Base-by-base conservation (phyloP, 2,329 filamentous ascomycete genomes). In the Westerdykella ornata region DNA sequence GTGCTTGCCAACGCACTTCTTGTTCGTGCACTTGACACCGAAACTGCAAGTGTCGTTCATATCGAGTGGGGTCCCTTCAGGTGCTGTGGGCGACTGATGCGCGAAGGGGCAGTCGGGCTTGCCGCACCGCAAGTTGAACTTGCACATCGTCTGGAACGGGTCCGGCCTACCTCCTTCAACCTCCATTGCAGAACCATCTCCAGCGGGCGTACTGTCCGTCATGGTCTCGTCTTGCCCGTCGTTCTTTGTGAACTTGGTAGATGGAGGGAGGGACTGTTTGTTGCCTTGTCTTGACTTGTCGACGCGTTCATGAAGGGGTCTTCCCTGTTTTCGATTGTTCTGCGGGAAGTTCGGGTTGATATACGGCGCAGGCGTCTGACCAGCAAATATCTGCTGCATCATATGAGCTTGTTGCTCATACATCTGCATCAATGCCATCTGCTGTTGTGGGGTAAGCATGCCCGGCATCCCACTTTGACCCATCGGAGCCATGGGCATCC, bases 11-110 rank as follows among this genome's bases (percentile, higher is more conserved):
- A 85, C 85, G 61, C 92, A 98, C 70, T 97, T 97, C 57, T 80
- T 77, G 73, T 97, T 98, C 70, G 92, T 94, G 79, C 92, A 98
- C 7, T 88, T 88, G 2, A 81, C 88, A 15, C 88, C 90, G 56
- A 85, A 97, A 14, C 77, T 77, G 71, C 92, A 98, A 14, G 77
- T 74, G 57, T 94, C 88, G 44, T 75, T 78, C 52, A 89, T 75
- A 63, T 97, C 92, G 43, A 97, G 74, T 0, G 81, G 76, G 2
- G 77, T 78, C 19, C 84, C 85, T 2, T 84, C 82, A 3, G 87
- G 84, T 22, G 90, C 89, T 2, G 85, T 88, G 2, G 92, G 88
- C 13, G 89, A 95, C 69, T 96, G 90, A 60, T 98, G 92, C 14
- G 88, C 92, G 64, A 88, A 98, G 51, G 83, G 84, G 70, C 92